Conservation (phyloP, 78 protist species). For the Isochrysis galbana region DNA sequence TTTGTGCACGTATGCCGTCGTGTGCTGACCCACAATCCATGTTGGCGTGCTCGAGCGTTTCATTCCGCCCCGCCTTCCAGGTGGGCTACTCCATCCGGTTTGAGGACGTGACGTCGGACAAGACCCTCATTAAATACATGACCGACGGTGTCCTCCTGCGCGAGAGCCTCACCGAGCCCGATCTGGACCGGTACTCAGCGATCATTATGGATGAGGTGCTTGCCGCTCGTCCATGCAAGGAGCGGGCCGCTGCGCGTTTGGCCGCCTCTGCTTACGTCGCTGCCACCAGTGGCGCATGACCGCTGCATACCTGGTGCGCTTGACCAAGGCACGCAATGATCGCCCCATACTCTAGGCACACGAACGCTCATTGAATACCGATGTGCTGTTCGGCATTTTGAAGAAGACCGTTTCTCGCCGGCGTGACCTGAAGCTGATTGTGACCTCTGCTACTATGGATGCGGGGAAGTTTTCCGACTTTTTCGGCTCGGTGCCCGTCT, state of each 20-base stretch:
- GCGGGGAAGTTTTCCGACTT: conserved; percentile 88
- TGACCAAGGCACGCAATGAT: too few relatives aligned
- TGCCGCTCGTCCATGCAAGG: too few relatives aligned
- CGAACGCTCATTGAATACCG: conserved; percentile 96
- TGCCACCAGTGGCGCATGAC: too few relatives aligned
- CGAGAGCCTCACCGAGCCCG: conserved; percentile 52
- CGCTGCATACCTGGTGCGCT: too few relatives aligned
- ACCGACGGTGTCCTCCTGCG: conserved; percentile 81
- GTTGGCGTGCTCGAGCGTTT: too few relatives aligned
- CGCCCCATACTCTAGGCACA: too few relatives aligned
- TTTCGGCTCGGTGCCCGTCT: conserved; percentile 75
- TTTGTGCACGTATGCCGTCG: background rate
- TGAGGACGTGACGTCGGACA: conserved; percentile 53
- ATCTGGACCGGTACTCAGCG: background rate
- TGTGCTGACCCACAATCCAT: background rate
- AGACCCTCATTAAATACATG: conserved; percentile 42
- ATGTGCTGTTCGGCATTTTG: conserved; percentile 86
- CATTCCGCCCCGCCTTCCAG: background rate
- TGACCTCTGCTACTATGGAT: conserved; percentile 99
- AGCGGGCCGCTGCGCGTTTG: too few relatives aligned
- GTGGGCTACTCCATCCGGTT: conserved; percentile 81
- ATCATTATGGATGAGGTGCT: background rate
- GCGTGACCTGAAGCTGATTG: conserved; percentile 93
- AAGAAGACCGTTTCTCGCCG: conserved; percentile 63
- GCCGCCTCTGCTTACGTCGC: too few relatives aligned